Evolutionary conservation across 768 basidiomycete genomes (phyloP).

Genomic region (Termitomyces sp.): DNA sequence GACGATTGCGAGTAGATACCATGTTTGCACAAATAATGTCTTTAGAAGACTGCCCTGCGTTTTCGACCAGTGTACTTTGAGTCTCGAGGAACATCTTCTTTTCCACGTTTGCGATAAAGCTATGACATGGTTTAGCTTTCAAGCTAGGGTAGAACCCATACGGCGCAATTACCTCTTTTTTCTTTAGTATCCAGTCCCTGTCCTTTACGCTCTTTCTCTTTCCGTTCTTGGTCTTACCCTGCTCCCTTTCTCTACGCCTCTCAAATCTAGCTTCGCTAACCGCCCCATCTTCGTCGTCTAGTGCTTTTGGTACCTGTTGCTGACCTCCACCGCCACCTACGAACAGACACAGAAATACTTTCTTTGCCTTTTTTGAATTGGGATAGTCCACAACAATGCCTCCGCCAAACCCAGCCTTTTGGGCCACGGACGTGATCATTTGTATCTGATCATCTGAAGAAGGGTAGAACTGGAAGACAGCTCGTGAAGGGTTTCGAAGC

Average conservation of each 20-base stretch:
- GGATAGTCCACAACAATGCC: constrained; percentile 97
- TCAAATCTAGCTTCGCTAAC: constrained; percentile 68
- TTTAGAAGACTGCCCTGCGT: constrained; percentile 72
- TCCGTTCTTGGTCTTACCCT: constrained; percentile 48
- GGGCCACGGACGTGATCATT: constrained; percentile 88
- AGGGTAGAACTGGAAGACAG: constrained; percentile 93
- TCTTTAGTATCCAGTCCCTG: constrained; percentile 91
- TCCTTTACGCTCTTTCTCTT: constrained; percentile 73
- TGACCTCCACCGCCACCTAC: constrained; percentile 72
- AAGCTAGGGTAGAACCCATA: background rate
- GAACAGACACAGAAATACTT: constrained; percentile 91
- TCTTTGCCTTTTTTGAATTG: constrained; percentile 92
- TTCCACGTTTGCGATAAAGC: constrained; percentile 83
- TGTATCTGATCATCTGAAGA: constrained; percentile 96
- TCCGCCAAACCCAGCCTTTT: constrained; percentile 94
- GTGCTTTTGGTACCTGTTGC: constrained; percentile 67
- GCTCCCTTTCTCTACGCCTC: constrained; percentile 66
- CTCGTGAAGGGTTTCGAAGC: constrained; percentile 80
- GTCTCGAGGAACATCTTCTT: constrained; percentile 78
- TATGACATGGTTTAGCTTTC: constrained; percentile 21
- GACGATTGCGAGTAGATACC: constrained; percentile 14
- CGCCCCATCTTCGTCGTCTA: constrained; percentile 63
- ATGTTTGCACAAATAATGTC: background rate
- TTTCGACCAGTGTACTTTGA: constrained; percentile 93
- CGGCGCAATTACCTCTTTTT: constrained; percentile 74